Evolutionary conservation across 768 basidiomycete genomes (phyloP), one percentile per base, ranked within the genome.

Genomic region (Leccinellum rugosiceps): DNA sequence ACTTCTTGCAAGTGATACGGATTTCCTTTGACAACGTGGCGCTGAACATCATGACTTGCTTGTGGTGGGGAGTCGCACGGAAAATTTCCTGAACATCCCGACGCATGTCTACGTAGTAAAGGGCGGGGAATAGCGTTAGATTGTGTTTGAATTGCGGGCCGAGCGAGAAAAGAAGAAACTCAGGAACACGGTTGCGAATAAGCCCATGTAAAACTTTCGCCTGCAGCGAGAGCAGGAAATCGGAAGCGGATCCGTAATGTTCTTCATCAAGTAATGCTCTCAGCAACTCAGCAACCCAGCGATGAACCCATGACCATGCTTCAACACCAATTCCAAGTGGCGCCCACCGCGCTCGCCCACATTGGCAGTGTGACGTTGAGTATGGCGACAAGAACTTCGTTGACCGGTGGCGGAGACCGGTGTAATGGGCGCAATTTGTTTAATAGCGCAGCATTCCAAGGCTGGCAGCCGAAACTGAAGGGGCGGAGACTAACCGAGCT

Each of bases 1-100:
- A 99, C 73, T 99, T 98, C 79, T 98, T 98, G 85, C 97, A 99
- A 0, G 97, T 98, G 7, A 87, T 82, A 56, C 97, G 83, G 57
- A 99, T 96, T 63, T 98, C 97, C 80, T 99, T 98, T 56, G 93
- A 86, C 59, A 99, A 77, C 1, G 97, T 99, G 41, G 97, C 97
- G 67, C 94, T 96, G 82, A 99, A 99, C 97, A 99, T 99, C 97
- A 99, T 99, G 65, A 99, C 97, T 82, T 99, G 96, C 80, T 99
- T 99, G 83, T 97, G 94, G 76, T 97, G 96, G 51, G 97, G 97
- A 19, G 97, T 98, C 17, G 93, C 84, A 68, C 96, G 89, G 85
- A 98, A 99, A 68, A 99, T 98, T 79, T 99, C 97, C 86, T 99
- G 97, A 63, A 99, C 96, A 73, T 99, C 97, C 71, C 97, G 93